Base-by-base conservation (phyloP, 164 flowering plant species). In the Nelumbo lutea region DNA sequence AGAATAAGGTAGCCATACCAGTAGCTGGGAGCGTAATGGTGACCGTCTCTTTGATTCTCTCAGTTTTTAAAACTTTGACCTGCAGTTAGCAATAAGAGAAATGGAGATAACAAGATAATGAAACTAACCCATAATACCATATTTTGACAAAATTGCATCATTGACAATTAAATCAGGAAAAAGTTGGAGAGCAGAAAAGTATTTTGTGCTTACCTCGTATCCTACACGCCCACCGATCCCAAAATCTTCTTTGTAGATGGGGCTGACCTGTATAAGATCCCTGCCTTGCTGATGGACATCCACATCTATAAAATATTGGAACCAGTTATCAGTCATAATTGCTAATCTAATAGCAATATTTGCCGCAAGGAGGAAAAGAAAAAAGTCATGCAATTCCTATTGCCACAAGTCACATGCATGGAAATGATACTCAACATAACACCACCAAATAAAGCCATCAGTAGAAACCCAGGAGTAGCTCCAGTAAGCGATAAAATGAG, bases 11-110 rank as follows among this genome's bases (percentile, higher is more conserved):
- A 62, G 57, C 70, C 79, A 72, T 73, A 90, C 96, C 96, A 45
- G 78, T 90, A 64, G 90, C 85, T 51, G 96, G 93, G 46, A 90
- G 95, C 10, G 77, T 75, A 76, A 93, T 71, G 68, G 76, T 65
- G 52, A 93, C 73, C 74, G 76, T 85, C 70, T 90, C 96, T 64
- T 65, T 74, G 73, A 93, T 84, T 62, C 72, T 82, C 68, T 79
- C 71, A 8, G 74, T 62, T 67, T 69, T 69, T 15, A 72, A 61
- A 68, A 78, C 85, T 72, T 83, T 78, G 69, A 93, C 84, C 92
- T 90, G 85, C 66, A 67, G 61, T 59, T 4, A 74, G 41, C 7
- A 48, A 39, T 14, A 5, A 64, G 14, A 62, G 41, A 74, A 15
- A 59, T 51, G 43, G 40, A 45, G 38, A 52, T 42, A 40, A 42